phyloP scores from a whole-genome alignment of 257 asterid genomes.

The Henckelia pumila region DNA sequence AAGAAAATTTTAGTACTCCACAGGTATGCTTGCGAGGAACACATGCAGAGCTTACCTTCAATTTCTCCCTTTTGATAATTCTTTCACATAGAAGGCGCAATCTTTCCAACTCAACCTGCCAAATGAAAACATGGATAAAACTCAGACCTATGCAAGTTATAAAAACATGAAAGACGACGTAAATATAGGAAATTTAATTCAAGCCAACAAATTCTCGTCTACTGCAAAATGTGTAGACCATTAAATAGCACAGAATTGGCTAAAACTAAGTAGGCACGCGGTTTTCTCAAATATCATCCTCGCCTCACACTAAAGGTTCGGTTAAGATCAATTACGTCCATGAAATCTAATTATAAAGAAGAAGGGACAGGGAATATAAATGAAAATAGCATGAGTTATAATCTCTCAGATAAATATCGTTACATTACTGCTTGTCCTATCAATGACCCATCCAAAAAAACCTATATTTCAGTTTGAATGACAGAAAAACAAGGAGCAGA shows the following conservation, averaged over 20 bases:
- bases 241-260: not conserved
- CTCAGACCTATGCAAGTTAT: constrained; percentile 15
- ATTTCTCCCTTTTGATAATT: constrained; percentile 83
- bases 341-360: not conserved
- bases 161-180: constrained; percentile 6
- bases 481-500: not conserved
- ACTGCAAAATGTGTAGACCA: not conserved
- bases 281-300: not conserved
- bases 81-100: constrained; percentile 96
- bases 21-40: not conserved
- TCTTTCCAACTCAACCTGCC: constrained; percentile 93
- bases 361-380: not conserved
- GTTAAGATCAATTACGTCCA: not conserved
- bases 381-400: not conserved
- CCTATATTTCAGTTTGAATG: constrained; percentile 10
- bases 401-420: not conserved
- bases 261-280: not conserved
- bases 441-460: not conserved
- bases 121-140: constrained; percentile 20
- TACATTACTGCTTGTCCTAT: not conserved
- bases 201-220: not conserved
- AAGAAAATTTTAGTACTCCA: constrained; percentile 11
- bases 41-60: constrained; percentile 58
- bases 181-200: not conserved
- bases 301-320: not conserved